These are phyloP conservation scores for Rachicladosporium sp. DNA, from an alignment of 2,329 filamentous ascomycete genomes.

Conservation along the genomic window DNA sequence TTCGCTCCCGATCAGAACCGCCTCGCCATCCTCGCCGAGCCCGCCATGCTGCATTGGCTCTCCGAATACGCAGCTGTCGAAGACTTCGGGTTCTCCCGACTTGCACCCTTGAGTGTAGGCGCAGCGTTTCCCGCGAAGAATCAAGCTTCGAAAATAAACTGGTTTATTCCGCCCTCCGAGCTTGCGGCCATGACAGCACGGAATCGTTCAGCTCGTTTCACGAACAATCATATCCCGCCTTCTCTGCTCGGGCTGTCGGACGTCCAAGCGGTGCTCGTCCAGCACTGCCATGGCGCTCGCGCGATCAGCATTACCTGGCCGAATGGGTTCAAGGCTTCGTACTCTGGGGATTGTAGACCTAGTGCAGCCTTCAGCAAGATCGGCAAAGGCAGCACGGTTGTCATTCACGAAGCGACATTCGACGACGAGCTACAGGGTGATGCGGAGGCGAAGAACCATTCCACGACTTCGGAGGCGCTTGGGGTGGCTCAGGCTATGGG, in stretches of 20 bases:
- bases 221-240: conserved; percentile 11
- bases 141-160: conserved; percentile 18
- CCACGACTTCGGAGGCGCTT: conserved; percentile 76
- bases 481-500: conserved; percentile 64
- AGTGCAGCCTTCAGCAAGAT: conserved; percentile 56
- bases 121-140: conserved; percentile 14
- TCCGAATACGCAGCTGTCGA: conserved; percentile 69
- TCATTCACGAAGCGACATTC: conserved; percentile 94
- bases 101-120: conserved; percentile 38
- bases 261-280: conserved; percentile 56
- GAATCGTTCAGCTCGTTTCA: conserved; percentile 17
- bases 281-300: conserved; percentile 68
- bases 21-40: conserved; percentile 57
- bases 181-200: conserved; percentile 10
- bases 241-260: conserved; percentile 48
- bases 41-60: conserved; percentile 62
- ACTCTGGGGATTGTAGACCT: conserved; percentile 88
- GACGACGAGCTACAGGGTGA: conserved; percentile 71
- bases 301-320: conserved; percentile 69
- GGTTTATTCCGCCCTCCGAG: conserved; percentile 20
- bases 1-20: background rate
- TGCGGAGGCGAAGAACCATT: conserved; percentile 79
- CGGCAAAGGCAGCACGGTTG: conserved; percentile 63
- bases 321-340: conserved; percentile 72
- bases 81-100: conserved; percentile 56